Conservation (phyloP, 2,329 filamentous ascomycete species). For the Sclerotinia glacialis region DNA sequence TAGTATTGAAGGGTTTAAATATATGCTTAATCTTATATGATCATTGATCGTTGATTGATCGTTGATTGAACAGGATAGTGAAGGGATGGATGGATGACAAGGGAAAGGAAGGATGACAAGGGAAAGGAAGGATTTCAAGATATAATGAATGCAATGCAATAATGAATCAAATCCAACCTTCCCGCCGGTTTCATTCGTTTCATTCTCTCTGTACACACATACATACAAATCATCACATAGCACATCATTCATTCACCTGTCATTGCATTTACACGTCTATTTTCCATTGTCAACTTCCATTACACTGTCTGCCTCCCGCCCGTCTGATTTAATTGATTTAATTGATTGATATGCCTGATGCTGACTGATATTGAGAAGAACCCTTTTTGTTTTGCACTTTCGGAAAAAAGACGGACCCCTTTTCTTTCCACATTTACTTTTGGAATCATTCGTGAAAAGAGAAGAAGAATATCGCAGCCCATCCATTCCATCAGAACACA, state of each 20-base stretch:
- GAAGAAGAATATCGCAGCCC: slow-evolving; percentile 20
- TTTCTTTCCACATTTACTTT: slow-evolving; percentile 24
- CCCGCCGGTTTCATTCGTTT: no score
- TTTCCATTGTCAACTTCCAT: background rate
- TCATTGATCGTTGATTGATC: no score
- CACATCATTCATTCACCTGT: background rate
- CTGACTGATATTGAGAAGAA: background rate
- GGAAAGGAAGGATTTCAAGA: no score
- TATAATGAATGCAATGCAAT: no score
- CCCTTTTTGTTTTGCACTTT: slow-evolving; percentile 8
- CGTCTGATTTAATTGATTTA: background rate
- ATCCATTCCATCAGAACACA: slow-evolving; percentile 11
- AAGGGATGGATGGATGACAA: no score
- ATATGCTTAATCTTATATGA: no score
- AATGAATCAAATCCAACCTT: background rate
- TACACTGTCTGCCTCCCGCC: background rate
- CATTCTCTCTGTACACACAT: background rate
- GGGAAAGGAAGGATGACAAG: no score
- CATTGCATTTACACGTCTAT: background rate
- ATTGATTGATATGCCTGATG: slow-evolving; percentile 6
- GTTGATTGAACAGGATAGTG: no score
- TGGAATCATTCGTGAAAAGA: slow-evolving; percentile 35
- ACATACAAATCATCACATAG: background rate
- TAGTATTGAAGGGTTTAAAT: no score
- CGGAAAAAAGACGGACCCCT: background rate